These are phyloP conservation scores for Tetratostichococcus sp. DNA, from an alignment of 139 green algal genomes.

Conservation along the genomic window DNA sequence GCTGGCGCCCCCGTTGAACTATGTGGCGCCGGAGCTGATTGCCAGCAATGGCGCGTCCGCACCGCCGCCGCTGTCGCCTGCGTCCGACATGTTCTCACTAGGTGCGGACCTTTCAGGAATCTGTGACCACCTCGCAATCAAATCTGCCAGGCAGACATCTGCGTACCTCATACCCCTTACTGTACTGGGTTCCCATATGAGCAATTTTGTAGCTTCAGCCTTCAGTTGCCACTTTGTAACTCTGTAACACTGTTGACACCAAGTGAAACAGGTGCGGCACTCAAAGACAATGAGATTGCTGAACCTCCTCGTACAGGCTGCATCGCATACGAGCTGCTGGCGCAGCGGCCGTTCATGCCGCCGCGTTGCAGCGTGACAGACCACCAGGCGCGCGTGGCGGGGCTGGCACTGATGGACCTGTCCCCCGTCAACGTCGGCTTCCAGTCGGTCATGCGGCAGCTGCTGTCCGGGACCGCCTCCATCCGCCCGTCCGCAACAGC, in stretches of 20 bases:
- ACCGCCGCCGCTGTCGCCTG: constrained; percentile 15
- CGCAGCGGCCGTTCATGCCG: constrained; percentile 25
- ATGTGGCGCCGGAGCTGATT: constrained; percentile 73
- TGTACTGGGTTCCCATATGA: too few relatives aligned
- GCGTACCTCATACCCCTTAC: too few relatives aligned
- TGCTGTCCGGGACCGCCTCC: constrained; percentile 39
- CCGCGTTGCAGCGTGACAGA: constrained; percentile 16
- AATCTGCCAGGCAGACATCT: too few relatives aligned
- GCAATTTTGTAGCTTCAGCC: too few relatives aligned
- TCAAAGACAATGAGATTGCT: too few relatives aligned
- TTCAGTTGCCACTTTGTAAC: too few relatives aligned
- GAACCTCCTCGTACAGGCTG: too few relatives aligned
- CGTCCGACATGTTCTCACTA: constrained; percentile 75
- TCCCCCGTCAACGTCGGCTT: constrained; percentile 15
- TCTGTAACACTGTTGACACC: too few relatives aligned
- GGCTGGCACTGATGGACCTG: constrained; percentile 31
- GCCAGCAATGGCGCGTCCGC: constrained; percentile 6
- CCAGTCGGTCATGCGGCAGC: constrained; percentile 33
- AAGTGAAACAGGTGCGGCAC: too few relatives aligned
- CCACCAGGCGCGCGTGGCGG: constrained; percentile 34
- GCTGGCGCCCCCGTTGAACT: constrained; percentile 62
- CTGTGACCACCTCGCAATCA: too few relatives aligned
- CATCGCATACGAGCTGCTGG: constrained; percentile 59
- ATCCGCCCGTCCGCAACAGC: constrained; percentile 37
- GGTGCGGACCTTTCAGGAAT: constrained; percentile 8